Evolutionary conservation across 805 yeast genomes (phyloP), one percentile per base, ranked within the genome.

Genomic region (Spathaspora sp.): DNA sequence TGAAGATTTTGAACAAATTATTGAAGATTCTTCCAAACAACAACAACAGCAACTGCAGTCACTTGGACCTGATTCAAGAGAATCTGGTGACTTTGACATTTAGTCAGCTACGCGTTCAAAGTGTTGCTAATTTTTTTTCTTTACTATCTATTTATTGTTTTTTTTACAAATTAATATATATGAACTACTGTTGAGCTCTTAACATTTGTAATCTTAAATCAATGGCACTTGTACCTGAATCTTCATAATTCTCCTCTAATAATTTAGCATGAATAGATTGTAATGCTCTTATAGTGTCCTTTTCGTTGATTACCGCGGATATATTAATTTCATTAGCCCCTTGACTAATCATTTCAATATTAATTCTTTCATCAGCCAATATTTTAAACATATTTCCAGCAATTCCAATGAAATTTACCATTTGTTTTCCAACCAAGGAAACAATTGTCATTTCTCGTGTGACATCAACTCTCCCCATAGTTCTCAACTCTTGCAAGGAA

Each of bases 261-360:
- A 93, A 70, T 53, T 81, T 83, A 44, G 85, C 86, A 65, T 94
- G 99, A 52, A 94, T 83, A 5, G 91, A 86, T 64, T 84, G 84
- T 58, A 94, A 77, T 3, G 98, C 98, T 66, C 88, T 87, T 29
- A 89, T 72, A 12, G 96, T 85, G 63, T 94, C 94, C 51, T 74
- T 72, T 58, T 88, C 90, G 57, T 87, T 88, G 55, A 94, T 90
- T 49, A 94, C 99, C 57, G 97, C 96, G 32, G 96, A 88, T 49
- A 94, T 94, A 68, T 94, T 94, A 64, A 94, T 94, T 72, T 94
- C 99, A 64, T 93, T 93, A 17, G 98, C 97, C 61, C 99, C 99
- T 78, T 94, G 99, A 52, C 91, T 82, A 70, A 94, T 94, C 99
- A 94, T 94, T 70, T 94, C 99, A 60, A 94, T 90, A 71, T 94